These are phyloP conservation scores for Cyberlindnera meyerae DNA, from an alignment of 805 yeast genomes.

Conservation along the genomic window DNA sequence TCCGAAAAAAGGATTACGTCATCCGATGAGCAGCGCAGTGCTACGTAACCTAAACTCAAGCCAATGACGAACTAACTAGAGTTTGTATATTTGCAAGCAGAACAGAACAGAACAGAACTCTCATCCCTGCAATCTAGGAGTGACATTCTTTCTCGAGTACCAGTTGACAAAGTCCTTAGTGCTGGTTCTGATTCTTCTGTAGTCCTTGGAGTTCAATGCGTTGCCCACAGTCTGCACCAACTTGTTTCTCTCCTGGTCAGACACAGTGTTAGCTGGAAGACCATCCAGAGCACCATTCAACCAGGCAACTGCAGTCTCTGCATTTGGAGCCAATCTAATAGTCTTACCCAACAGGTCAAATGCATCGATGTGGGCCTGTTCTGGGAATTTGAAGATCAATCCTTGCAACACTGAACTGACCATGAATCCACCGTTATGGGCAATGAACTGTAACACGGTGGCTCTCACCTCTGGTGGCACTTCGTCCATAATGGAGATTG, in stretches of 20 bases:
- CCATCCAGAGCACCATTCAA: slow-evolving; percentile 46
- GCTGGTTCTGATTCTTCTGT: slow-evolving; percentile 64
- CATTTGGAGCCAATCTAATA: slow-evolving; percentile 44
- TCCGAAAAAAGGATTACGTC: too few relatives aligned
- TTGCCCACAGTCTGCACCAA: slow-evolving; percentile 50
- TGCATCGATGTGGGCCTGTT: slow-evolving; percentile 67
- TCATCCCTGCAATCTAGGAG: slow-evolving; percentile 32
- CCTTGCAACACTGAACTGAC: slow-evolving; percentile 55
- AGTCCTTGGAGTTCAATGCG: slow-evolving; percentile 65
- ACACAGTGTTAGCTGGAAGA: slow-evolving; percentile 61
- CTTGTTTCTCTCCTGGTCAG: slow-evolving; percentile 62
- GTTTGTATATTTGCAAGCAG: too few relatives aligned
- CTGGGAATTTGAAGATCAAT: slow-evolving; percentile 63
- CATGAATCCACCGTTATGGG: slow-evolving; percentile 51
- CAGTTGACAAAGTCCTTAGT: slow-evolving; percentile 76
- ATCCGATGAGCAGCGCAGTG: too few relatives aligned
- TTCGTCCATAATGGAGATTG: slow-evolving; percentile 59
- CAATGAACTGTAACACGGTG: slow-evolving; percentile 43
- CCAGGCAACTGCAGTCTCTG: slow-evolving; percentile 47
- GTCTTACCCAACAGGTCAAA: slow-evolving; percentile 67
- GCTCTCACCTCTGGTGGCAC: slow-evolving; percentile 52
- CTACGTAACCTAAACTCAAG: too few relatives aligned
- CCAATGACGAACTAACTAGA: too few relatives aligned
- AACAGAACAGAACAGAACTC: too few relatives aligned
- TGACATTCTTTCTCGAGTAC: slow-evolving; percentile 75